Evolutionary conservation across 768 basidiomycete genomes (phyloP).

Genomic region (Asterophora parasitica): DNA sequence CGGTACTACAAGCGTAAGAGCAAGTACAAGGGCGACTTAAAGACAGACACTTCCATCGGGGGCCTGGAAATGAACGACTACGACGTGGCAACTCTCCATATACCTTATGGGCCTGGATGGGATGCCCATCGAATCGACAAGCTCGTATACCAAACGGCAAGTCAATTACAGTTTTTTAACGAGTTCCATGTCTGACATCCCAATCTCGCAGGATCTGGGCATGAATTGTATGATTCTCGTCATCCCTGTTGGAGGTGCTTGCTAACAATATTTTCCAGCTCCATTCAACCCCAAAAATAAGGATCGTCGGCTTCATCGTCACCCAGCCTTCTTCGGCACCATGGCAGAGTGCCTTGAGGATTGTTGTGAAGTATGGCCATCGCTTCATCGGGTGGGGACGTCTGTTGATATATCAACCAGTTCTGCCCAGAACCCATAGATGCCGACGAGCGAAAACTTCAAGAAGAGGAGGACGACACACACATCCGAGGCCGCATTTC

Average conservation of each 20-base stretch:
- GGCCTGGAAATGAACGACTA: constrained; percentile 55
- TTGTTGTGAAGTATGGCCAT: constrained; percentile 47
- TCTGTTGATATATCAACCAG: constrained; percentile 23
- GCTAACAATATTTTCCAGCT: constrained; percentile 27
- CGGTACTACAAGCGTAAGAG: constrained; percentile 29
- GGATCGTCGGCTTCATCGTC: constrained; percentile 52
- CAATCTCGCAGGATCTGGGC: constrained; percentile 40
- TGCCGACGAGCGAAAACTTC: constrained; percentile 49
- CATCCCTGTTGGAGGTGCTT: neutral
- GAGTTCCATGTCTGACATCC: neutral
- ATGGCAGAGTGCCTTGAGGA: constrained; percentile 54
- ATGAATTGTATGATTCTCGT: constrained; percentile 43
- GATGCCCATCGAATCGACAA: constrained; percentile 52
- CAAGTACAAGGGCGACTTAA: constrained; percentile 53
- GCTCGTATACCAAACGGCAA: constrained; percentile 51
- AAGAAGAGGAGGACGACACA: constrained; percentile 46
- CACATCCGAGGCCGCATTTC: constrained; percentile 51
- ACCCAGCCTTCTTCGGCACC: constrained; percentile 60
- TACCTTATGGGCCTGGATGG: constrained; percentile 61
- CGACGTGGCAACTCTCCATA: constrained; percentile 48
- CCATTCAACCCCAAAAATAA: constrained; percentile 64
- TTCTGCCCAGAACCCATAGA: constrained; percentile 51
- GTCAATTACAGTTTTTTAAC: constrained; percentile 9
- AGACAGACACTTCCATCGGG: constrained; percentile 34
- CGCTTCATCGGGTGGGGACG: neutral